Conservation (phyloP, 331 rosid species). For the Pyracantha coccinea region DNA sequence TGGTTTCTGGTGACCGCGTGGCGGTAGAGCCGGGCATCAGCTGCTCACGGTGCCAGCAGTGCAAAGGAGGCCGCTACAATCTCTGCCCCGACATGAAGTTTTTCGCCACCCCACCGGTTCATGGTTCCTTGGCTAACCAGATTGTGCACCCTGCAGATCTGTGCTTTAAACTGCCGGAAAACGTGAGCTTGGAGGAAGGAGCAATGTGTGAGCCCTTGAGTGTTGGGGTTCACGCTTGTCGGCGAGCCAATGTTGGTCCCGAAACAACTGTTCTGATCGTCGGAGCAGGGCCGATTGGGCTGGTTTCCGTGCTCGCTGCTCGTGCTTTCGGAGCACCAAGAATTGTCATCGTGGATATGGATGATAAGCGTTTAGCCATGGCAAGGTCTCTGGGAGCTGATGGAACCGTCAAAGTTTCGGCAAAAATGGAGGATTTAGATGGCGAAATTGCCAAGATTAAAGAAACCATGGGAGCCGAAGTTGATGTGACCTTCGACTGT, state of each 20-base stretch:
- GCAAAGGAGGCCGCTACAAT: conserved; percentile 77
- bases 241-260: conserved; percentile 65
- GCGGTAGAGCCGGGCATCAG: conserved; percentile 85
- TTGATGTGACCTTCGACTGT: conserved; percentile 38
- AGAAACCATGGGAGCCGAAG: conserved; percentile 19
- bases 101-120: conserved; percentile 83
- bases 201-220: conserved; percentile 93
- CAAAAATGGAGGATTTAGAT: conserved; percentile 31
- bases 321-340: conserved; percentile 72
- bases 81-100: conserved; percentile 79
- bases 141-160: conserved; percentile 86
- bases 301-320: conserved; percentile 70
- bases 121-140: conserved; percentile 88
- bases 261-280: conserved; percentile 67
- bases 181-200: conserved; percentile 89
- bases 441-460: conserved; percentile 21
- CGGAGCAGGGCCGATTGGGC: conserved; percentile 95
- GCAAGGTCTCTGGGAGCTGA: conserved; percentile 71
- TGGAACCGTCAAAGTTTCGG: conserved; percentile 48
- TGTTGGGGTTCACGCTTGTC: conserved; percentile 86
- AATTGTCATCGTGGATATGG: conserved; percentile 58
- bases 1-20: conserved; percentile 63
- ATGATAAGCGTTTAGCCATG: conserved; percentile 61
- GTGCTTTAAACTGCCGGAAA: conserved; percentile 71
- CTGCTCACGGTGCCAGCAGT: conserved; percentile 64